Conservation (phyloP, 768 basidiomycete genomes). For the Mycena maculata region DNA sequence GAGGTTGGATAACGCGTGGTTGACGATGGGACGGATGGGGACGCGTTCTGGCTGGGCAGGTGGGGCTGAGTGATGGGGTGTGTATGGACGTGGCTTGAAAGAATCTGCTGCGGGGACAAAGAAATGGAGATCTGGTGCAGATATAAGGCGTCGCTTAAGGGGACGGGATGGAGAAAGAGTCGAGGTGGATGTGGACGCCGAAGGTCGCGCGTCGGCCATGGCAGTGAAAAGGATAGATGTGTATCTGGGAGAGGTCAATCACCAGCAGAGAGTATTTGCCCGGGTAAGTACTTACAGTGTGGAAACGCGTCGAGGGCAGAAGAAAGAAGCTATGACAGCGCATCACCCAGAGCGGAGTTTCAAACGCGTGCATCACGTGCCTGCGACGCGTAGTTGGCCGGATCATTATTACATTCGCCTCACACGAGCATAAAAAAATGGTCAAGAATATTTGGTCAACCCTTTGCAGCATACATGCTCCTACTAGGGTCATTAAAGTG, state of each 20-base stretch:
- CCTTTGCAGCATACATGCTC: background rate
- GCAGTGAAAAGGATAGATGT: slow-evolving; percentile 6
- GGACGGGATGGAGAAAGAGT: slow-evolving; percentile 44
- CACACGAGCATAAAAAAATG: too few relatives aligned
- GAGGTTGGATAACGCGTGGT: slow-evolving; percentile 59
- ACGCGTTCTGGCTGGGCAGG: slow-evolving; percentile 44
- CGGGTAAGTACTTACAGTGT: background rate
- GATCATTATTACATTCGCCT: too few relatives aligned
- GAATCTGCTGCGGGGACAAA: slow-evolving; percentile 73
- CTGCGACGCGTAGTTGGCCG: too few relatives aligned
- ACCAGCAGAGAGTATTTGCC: background rate
- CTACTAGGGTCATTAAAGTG: slow-evolving; percentile 56
- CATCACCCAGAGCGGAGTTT: too few relatives aligned
- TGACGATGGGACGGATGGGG: slow-evolving; percentile 50
- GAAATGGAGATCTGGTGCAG: slow-evolving; percentile 65
- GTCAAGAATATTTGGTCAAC: too few relatives aligned
- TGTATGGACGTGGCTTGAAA: slow-evolving; percentile 74
- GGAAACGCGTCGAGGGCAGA: background rate
- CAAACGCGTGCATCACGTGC: slow-evolving; percentile 6
- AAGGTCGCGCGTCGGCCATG: slow-evolving; percentile 40
- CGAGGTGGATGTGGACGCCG: slow-evolving; percentile 33
- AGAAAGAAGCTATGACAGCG: background rate
- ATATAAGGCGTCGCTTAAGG: slow-evolving; percentile 61
- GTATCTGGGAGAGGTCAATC: background rate
- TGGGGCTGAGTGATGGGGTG: slow-evolving; percentile 49